These are phyloP conservation scores for Psophocarpus tetragonolobus DNA, from an alignment of 306 rosid genomes.

Conservation along the genomic window DNA sequence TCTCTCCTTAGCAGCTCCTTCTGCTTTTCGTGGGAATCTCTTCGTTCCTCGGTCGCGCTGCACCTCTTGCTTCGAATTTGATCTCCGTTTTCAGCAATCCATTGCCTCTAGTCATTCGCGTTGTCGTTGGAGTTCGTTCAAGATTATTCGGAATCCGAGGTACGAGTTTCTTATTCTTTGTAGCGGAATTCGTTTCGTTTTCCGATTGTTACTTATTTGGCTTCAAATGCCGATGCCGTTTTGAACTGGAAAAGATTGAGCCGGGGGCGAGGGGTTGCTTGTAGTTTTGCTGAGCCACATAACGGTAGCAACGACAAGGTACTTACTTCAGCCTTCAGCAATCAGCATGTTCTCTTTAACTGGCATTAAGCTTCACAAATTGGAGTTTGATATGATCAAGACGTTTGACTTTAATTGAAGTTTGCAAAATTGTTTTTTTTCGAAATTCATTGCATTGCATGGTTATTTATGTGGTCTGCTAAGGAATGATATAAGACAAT, in stretches of 20 bases:
- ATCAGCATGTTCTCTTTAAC: constrained; percentile 9
- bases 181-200: not conserved
- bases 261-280: constrained; percentile 53
- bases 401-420: not conserved
- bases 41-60: constrained; percentile 54
- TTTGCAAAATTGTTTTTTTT: not conserved
- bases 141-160: constrained; percentile 51
- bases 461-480: not conserved
- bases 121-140: constrained; percentile 33
- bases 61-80: constrained; percentile 56
- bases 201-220: not conserved
- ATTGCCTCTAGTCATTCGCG: constrained; percentile 36
- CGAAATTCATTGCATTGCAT: constrained; percentile 21
- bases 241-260: constrained; percentile 22
- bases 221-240: constrained; percentile 16
- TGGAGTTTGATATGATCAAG: not conserved
- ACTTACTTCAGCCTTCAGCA: constrained; percentile 27
- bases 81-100: constrained; percentile 58
- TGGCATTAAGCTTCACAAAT: not conserved
- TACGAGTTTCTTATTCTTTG: constrained; percentile 15
- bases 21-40: constrained; percentile 57
- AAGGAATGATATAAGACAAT: not conserved
- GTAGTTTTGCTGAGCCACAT: constrained; percentile 65
- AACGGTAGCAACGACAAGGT: constrained; percentile 71
- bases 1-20: constrained; percentile 42